Base-by-base conservation (phyloP, 495 filamentous ascomycete genomes). In the Aspergillus ostianus region DNA sequence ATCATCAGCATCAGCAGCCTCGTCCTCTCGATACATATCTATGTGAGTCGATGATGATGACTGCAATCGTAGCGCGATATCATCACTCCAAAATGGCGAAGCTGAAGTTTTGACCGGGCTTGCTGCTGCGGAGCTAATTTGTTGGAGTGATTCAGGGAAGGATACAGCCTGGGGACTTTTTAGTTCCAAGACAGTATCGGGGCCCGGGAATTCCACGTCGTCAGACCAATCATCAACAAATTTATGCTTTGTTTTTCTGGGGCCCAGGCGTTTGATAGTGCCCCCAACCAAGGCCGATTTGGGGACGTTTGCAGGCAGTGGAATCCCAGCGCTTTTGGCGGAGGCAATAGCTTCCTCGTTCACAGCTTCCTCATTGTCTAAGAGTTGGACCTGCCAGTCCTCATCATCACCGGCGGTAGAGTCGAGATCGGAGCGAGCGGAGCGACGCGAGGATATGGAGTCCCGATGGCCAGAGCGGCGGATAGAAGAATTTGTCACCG, bases 201-300 rank as follows among this genome's bases (percentile, higher is more conserved):
- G 73, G 47, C 77, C 78, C 2, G 92, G 90, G 47, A 97, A 77
- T 61, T 96, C 92, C 52, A 98, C 76, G 67, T 98, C 94, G 59
- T 96, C 90, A 50, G 85, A 88, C 90, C 93, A 97, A 72, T 96
- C 93, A 70, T 97, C 94, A 36, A 83, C 76, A 59, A 90, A 86
- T 21, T 84, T 77, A 71, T 88, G 90, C 68, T 86, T 89, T 48
- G 86, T 82, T 63, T 91, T 94, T 66, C 87, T 87, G 64, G 86
- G 89, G 49, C 92, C 92, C 7, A 98, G 79, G 68, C 92, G 80
- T 77, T 96, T 97, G 69, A 98, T 98, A 12, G 92, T 92, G 51
- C 94, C 94, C 47, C 93, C 94, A 64, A 96, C 81, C 47, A 98
- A 80, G 51, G 94, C 94, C n/a, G 93, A 96, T 21, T 88, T 84